phyloP scores from a whole-genome alignment of 257 asterid species.

The Voacanga thouarsii region DNA sequence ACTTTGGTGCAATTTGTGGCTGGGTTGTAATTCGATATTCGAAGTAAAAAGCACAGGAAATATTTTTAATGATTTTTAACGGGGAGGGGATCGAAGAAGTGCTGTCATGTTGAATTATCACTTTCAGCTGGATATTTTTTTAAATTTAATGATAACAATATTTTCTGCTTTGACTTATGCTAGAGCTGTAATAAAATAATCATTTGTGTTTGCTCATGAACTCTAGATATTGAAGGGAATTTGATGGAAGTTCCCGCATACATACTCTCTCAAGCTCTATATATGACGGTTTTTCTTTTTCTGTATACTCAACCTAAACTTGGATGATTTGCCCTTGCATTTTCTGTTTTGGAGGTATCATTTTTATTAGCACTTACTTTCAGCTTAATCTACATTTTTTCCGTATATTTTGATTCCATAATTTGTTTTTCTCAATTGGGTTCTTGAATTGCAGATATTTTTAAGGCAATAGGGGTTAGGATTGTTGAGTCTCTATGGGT shows the following conservation, averaged over 20 bases:
- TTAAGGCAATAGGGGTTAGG: background rate
- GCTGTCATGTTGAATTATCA: background rate
- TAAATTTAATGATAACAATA: background rate
- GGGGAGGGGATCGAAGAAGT: background rate
- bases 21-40: background rate
- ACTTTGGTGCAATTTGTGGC: background rate
- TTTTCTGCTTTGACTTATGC: background rate
- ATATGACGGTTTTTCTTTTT: slow-evolving; percentile 25
- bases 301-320: slow-evolving; percentile 23
- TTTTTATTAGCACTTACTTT: no score
- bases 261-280: no score
- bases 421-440: background rate
- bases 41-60: background rate
- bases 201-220: slow-evolving; percentile 7
- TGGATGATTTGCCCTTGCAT: slow-evolving; percentile 19
- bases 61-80: background rate
- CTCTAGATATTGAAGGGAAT: slow-evolving; percentile 1
- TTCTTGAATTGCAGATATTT: background rate
- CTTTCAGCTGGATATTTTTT: background rate
- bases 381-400: background rate
- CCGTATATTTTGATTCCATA: background rate
- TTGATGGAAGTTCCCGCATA: no score
- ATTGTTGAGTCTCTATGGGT: background rate
- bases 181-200: background rate
- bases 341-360: slow-evolving; percentile 22